Base-by-base conservation (phyloP, 352 stramenopile species). In the Phytophthora niederhauseri region DNA sequence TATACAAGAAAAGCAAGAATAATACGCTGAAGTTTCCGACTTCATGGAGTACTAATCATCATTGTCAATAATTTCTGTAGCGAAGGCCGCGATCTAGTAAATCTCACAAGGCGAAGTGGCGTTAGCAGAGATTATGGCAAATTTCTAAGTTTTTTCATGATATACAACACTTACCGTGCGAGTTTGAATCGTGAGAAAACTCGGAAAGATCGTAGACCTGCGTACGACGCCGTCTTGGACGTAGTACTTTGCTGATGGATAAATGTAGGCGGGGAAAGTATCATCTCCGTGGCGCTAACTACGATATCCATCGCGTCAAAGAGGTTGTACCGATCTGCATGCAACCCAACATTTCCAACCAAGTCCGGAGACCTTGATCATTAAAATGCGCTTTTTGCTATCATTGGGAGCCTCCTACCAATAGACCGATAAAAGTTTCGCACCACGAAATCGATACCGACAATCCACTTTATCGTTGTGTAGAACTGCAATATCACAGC, bases 1-100 rank as follows among this genome's bases (percentile, higher is more conserved):
- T 97, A 67, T 97, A 98, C 54, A 98, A 89, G 72, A 98, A 98
- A 6, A 99, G 80, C 11, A 96, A 53, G 30, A 99, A 84, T 0
- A 99, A 78, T 17, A 99, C 74, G 12, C 82, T 83, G 65, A 98
- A 98, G 70, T 98, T 98, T 26, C 75, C 79, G 19, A 99, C 79
- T 72, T 98, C 96, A 28, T 89, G 73, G 73, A 17, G 95, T 97
- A 48, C 83, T 91, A 46, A 87, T 64, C 58, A 99, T 97, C 12
- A 91, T 98, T n/a, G 75, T 62, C 7, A 99, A 70, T 36, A 99
- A 61, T n/a, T 92, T 92, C 28, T 97, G 89, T 31, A 99, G 77
- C 1, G 90, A 97, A 34, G 93, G 90, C 95, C 95, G 98, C 7
- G 81, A 93, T 58, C 70, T 73, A 94, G 31, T 54, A 6, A 34